Conservation (phyloP, 257 asterid genomes). For the Nicotiana obtusifolia region DNA sequence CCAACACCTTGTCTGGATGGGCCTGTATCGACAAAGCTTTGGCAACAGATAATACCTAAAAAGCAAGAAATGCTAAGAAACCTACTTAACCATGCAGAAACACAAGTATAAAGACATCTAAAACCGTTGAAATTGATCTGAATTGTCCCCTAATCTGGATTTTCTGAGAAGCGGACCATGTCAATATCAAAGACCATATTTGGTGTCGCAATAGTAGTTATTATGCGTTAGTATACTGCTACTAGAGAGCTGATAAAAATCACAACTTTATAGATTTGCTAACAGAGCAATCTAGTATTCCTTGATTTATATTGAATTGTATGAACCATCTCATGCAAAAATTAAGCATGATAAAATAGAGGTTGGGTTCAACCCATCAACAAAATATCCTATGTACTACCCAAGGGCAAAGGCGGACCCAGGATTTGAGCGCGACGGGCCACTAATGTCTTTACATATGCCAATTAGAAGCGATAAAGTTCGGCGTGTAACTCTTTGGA, state of each 20-base stretch:
- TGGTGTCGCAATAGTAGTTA: neutral
- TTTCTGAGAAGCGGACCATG: too few species aligned
- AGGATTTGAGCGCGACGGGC: too few species aligned
- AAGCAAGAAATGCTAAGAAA: neutral
- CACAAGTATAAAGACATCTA: neutral
- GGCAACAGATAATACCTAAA: constrained; percentile 86
- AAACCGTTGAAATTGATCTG: neutral
- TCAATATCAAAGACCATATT: neutral
- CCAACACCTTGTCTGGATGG: constrained; percentile 92
- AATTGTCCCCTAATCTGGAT: neutral
- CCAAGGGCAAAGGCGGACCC: too few species aligned
- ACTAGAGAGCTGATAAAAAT: neutral
- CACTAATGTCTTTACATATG: too few species aligned
- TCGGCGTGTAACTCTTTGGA: too few species aligned
- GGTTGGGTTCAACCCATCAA: neutral
- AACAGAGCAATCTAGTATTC: neutral
- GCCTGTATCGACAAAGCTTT: constrained; percentile 93
- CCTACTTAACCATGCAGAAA: neutral
- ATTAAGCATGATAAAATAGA: neutral
- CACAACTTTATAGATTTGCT: neutral
- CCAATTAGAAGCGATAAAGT: too few species aligned
- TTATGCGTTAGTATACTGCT: neutral
- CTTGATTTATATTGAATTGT: neutral
- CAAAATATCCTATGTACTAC: too few species aligned
- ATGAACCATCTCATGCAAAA: neutral